Percentiles rank a stretch among this genome's conserved stretches.
Evolutionary conservation across 73 alveolate genomes (phyloP).

Genomic region (Paramecium bursaria): DNA sequence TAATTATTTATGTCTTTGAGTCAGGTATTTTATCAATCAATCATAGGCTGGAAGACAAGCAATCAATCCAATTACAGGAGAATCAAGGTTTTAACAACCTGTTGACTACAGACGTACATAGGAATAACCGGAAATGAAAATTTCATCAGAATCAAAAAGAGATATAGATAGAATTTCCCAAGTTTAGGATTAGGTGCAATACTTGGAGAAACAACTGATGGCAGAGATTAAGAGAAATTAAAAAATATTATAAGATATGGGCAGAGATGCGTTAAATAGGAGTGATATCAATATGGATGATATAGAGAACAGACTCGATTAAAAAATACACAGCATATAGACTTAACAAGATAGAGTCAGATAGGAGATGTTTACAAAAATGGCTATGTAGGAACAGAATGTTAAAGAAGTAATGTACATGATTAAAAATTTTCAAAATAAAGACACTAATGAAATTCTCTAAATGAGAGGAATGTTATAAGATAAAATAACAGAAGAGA

Average conservation of each 20-base stretch:
- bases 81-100: constrained; percentile 24
- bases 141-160: constrained; percentile 30
- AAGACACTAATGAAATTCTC: constrained; percentile 42
- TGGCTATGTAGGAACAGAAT: constrained; percentile 37
- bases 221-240: too few relatives aligned
- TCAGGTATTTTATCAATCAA: not conserved
- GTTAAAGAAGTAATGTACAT: constrained; percentile 46
- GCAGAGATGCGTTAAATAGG: too few relatives aligned
- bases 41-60: constrained; percentile 42
- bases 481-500: constrained; percentile 62
- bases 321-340: too few relatives aligned
- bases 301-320: too few relatives aligned
- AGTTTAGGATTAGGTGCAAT: constrained; percentile 6
- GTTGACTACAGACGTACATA: constrained; percentile 6
- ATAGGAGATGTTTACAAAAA: not conserved
- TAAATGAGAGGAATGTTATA: constrained; percentile 64
- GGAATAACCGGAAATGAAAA: not conserved
- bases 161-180: not conserved
- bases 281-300: too few relatives aligned
- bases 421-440: constrained; percentile 55
- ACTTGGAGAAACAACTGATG: constrained; percentile 15
- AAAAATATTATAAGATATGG: too few relatives aligned
- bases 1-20: constrained; percentile 46
- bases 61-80: constrained; percentile 54
- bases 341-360: not conserved